Percentiles rank a stretch among this genome's conserved stretches.
Conservation (phyloP, 169 alveolate genomes). For the Plasmodium falciparum region DNA sequence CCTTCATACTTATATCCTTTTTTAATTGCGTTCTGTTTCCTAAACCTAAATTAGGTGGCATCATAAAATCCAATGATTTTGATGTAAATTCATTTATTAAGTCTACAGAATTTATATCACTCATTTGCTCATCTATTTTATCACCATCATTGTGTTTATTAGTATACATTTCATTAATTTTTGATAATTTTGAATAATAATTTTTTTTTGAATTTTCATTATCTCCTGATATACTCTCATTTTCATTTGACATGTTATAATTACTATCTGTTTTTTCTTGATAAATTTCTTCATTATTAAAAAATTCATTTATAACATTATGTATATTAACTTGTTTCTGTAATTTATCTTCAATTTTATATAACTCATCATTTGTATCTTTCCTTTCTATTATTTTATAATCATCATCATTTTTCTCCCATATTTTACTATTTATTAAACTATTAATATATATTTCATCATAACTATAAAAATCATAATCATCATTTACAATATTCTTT, state of each 20-base stretch:
- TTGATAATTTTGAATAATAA: conserved; percentile 26
- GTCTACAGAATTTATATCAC: not conserved
- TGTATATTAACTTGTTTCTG: conserved; percentile 13
- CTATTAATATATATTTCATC: conserved; percentile 16
- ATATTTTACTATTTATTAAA: not conserved
- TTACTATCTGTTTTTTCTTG: not conserved
- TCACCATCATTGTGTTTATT: not conserved
- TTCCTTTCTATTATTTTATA: not conserved
- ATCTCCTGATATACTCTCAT: not conserved
- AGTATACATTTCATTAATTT: not conserved
- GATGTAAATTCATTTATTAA: conserved; percentile 5
- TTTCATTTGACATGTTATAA: conserved; percentile 2
- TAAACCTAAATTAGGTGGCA: conserved; percentile 65
- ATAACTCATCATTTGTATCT: not conserved
- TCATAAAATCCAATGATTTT: conserved; percentile 33
- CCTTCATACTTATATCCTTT: conserved; percentile 3
- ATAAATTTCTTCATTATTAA: conserved; percentile 12
- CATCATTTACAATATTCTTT: not conserved
- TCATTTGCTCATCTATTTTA: not conserved
- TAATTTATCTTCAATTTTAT: not conserved
- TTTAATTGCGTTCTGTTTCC: conserved; percentile 17
- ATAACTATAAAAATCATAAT: not conserved
- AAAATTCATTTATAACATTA: conserved; percentile 31
- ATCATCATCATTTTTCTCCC: not conserved
- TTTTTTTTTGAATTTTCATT: conserved; percentile 17